phyloP scores from a whole-genome alignment of 169 alveolate species.

The Babesia gibsoni region DNA sequence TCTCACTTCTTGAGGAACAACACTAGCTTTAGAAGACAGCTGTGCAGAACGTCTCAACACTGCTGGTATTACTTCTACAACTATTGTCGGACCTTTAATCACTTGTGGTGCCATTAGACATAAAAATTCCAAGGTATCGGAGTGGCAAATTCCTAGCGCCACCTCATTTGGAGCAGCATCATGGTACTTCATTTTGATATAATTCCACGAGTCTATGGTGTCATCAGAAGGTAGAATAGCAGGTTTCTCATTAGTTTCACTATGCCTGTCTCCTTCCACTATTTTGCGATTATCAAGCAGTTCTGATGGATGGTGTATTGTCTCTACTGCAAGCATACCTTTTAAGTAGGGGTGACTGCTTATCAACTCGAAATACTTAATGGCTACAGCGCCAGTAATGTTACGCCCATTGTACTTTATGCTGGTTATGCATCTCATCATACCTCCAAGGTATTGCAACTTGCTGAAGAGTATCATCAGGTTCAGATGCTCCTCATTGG shows the following conservation, averaged over 20 bases:
- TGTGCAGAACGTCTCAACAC: not conserved
- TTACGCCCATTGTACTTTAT: not conserved
- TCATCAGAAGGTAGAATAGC: too few relatives aligned
- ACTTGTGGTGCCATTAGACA: not conserved
- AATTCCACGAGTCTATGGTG: too few relatives aligned
- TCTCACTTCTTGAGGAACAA: not conserved
- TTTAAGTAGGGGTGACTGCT: not conserved
- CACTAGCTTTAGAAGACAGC: not conserved
- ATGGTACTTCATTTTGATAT: not conserved
- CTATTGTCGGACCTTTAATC: not conserved
- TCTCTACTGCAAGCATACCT: too few relatives aligned
- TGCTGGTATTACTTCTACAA: constrained; percentile 8
- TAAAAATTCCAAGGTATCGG: not conserved
- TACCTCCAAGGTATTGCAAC: not conserved
- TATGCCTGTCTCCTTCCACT: too few relatives aligned
- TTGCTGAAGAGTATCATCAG: not conserved
- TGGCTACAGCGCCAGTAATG: not conserved
- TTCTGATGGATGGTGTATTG: too few relatives aligned
- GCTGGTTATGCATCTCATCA: not conserved
- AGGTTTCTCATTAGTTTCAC: too few relatives aligned
- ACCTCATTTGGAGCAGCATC: not conserved
- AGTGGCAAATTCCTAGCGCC: constrained; percentile 21
- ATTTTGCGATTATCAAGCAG: too few relatives aligned
- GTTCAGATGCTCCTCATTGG: not conserved
- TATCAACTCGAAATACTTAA: constrained; percentile 1